Percentiles rank a stretch among this genome's conserved stretches.
Conservation (phyloP, 1,139 yeast genomes). For the Candida freyschussii region DNA sequence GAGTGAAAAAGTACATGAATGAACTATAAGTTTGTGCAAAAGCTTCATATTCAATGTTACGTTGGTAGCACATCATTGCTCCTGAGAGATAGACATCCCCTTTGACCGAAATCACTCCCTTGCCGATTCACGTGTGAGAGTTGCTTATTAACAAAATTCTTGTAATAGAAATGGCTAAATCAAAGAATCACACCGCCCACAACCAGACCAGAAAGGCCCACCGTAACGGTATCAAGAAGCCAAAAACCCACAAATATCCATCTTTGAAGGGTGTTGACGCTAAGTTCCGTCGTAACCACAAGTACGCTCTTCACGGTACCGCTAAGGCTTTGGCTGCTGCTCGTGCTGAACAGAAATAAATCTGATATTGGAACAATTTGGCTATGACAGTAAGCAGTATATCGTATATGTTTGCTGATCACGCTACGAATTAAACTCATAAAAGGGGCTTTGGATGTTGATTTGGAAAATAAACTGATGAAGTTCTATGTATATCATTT, state of each 20-base stretch:
- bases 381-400: no score
- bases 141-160: no score
- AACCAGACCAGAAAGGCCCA: slow-evolving; percentile 99
- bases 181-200: slow-evolving; percentile 99
- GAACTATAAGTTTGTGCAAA: no score
- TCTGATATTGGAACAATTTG: no score
- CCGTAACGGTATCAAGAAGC: slow-evolving; percentile 99
- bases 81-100: no score
- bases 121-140: no score
- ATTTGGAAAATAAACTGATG: slow-evolving; percentile 13
- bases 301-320: slow-evolving; percentile 97
- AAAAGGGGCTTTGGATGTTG: slow-evolving; percentile 14
- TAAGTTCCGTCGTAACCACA: slow-evolving; percentile 99
- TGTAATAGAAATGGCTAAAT: slow-evolving; percentile 86
- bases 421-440: no score
- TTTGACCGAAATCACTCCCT: no score
- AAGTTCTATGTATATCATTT: slow-evolving; percentile 23
- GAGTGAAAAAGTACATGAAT: not conserved
- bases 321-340: slow-evolving; percentile 88
- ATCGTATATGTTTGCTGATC: no score
- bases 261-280: slow-evolving; percentile 98
- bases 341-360: slow-evolving; percentile 37
- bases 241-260: slow-evolving; percentile 96
- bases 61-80: no score
- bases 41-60: no score